Percentiles rank a stretch among this genome's conserved stretches.
Conservation (phyloP, 768 basidiomycete species). For the Kwoniella bestiolae region DNA sequence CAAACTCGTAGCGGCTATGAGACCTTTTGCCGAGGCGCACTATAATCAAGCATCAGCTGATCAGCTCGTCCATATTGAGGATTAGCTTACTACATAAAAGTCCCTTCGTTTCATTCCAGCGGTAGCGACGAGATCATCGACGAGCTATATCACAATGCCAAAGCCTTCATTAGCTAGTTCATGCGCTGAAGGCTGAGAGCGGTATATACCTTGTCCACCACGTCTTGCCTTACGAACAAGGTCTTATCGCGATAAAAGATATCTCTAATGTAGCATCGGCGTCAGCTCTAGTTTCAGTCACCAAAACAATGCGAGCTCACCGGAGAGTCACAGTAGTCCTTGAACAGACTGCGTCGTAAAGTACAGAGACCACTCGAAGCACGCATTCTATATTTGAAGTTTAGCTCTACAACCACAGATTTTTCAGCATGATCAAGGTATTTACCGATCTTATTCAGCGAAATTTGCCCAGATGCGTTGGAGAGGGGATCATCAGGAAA, state of each 20-base stretch:
- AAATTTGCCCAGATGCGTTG: conserved; percentile 1
- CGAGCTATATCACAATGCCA: conserved; percentile 63
- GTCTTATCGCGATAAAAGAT: conserved; percentile 83
- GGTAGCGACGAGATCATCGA: conserved; percentile 88
- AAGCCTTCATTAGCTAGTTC: conserved; percentile 19
- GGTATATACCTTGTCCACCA: conserved; percentile 71
- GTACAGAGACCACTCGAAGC: conserved; percentile 28
- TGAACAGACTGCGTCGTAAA: conserved; percentile 44
- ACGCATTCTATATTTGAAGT: too few relatives aligned
- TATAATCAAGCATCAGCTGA: conserved; percentile 50
- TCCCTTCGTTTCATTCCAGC: conserved; percentile 73
- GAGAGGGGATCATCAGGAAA: conserved; percentile 38
- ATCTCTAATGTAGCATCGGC: conserved; percentile 64
- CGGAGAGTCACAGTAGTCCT: conserved; percentile 38
- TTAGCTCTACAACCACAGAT: too few relatives aligned
- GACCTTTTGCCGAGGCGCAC: conserved; percentile 88
- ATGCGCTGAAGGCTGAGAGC: background rate
- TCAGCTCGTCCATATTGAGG: background rate
- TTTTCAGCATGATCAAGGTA: too few relatives aligned
- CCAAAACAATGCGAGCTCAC: conserved; percentile 25
- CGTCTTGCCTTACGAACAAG: conserved; percentile 76
- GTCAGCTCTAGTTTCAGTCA: too few relatives aligned
- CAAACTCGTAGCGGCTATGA: conserved; percentile 73
- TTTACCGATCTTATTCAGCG: conserved; percentile 30
- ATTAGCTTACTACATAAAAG: conserved; percentile 71